Evolutionary conservation across 2,329 filamentous ascomycete species (phyloP).

Genomic region (Beauveria caledonica): DNA sequence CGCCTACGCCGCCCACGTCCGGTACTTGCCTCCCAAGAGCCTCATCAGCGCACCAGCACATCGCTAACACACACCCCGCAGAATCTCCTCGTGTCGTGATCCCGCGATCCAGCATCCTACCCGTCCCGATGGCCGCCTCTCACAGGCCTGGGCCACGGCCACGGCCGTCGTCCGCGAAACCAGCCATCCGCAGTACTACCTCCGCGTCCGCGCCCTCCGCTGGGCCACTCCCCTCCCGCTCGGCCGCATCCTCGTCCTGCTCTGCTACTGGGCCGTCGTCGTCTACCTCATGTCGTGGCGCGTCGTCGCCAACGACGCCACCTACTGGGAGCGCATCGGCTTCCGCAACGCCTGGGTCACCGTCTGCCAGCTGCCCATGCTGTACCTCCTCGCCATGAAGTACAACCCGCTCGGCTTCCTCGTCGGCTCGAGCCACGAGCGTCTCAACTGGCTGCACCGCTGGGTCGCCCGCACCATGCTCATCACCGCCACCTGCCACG

Average conservation of each 20-base stretch:
- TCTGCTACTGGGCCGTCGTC: conserved; percentile 51
- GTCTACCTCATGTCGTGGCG: conserved; percentile 47
- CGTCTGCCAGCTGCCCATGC: conserved; percentile 54
- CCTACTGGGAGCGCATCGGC: conserved; percentile 56
- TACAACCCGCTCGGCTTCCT: conserved; percentile 51
- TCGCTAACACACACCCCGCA: conserved; percentile 19
- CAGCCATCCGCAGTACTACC: conserved; percentile 46
- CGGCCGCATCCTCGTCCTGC: conserved; percentile 45
- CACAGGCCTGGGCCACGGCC: conserved; percentile 49
- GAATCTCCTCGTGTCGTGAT: conserved; percentile 37
- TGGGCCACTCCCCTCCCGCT: conserved; percentile 53
- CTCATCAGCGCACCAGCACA: background rate
- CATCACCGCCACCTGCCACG: conserved; percentile 59
- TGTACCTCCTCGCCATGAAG: conserved; percentile 55
- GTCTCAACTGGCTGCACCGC: conserved; percentile 65
- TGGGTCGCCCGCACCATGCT: conserved; percentile 65
- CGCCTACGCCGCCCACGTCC: conserved; percentile 30
- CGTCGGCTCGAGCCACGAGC: conserved; percentile 57
- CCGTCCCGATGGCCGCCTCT: conserved; percentile 36
- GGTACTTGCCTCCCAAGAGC: conserved; percentile 23
- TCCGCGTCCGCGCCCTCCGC: conserved; percentile 36
- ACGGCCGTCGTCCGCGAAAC: conserved; percentile 50
- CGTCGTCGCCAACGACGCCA: conserved; percentile 42
- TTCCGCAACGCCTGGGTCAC: conserved; percentile 62
- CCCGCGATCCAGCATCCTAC: conserved; percentile 42